Evolutionary conservation across 2,329 filamentous ascomycete genomes (phyloP), one percentile per base, ranked within the genome.

Genomic region (Hypoxylon sp.): DNA sequence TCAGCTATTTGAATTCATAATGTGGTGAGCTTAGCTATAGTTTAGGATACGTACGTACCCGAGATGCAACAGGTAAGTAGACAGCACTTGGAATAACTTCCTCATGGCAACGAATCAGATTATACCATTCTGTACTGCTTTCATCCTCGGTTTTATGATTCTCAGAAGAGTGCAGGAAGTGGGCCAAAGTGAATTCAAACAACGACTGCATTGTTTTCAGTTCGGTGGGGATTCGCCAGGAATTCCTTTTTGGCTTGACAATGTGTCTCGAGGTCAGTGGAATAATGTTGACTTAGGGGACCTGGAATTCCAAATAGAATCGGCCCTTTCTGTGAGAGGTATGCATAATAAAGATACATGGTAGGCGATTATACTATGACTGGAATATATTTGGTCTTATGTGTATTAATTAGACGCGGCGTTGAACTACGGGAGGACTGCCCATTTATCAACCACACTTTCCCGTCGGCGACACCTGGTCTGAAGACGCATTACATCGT

Each of bases 251-350:
- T 42, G 17, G n/a, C 44, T 17, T 44, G n/a, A 8, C 13, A 46
- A 26, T 26, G 17, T 14, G n/a, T 14, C 42, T 53, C 47, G 9
- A n/a, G 11, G 8, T 19, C 24, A 3, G 37, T 29, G 35, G 13
- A 19, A 11, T 24, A 10, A 37, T 31, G 33, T 52, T 13, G 37
- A 51, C 42, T 17, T 17, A 31, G 22, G 29, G 19, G 13, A 39
- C 33, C 5, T 24, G 6, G 0, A 31, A 67, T 70, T 70, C 56
- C 67, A 70, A 70, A 70, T 70, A 19, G 5, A 70, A 65, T 70
- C 67, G 67, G 67, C 48, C 67, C 67, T 70, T 65, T 53, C 39
- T 47, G 5, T 8, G 22, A 6, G 10, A 29, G 19, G n/a, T 17
- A 19, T 52, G 47, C 14, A 50, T 58, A 51, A 31, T 22, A 44